phyloP scores from a whole-genome alignment of 108 stramenopile genomes.

The Fistulifera pelliculosa region DNA sequence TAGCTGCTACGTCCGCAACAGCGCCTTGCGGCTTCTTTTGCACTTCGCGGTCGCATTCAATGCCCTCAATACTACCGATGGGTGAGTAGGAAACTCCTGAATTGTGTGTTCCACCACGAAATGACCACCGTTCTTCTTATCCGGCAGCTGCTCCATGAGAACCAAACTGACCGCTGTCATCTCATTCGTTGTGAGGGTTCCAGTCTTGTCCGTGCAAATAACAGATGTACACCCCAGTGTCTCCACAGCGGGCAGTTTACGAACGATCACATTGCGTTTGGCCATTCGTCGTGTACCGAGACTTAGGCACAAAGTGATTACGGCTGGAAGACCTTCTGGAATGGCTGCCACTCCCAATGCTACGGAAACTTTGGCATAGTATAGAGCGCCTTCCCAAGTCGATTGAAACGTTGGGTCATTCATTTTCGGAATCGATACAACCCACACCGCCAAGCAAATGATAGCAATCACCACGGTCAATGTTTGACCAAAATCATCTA shows the following conservation, averaged over 20 bases:
- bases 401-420: slow-evolving; percentile 65
- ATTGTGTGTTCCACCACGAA: slow-evolving; percentile 47
- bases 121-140: slow-evolving; percentile 1
- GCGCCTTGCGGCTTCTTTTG: slow-evolving; percentile 32
- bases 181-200: slow-evolving; percentile 95
- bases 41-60: slow-evolving; percentile 33
- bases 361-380: slow-evolving; percentile 96
- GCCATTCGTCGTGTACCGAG: slow-evolving; percentile 91
- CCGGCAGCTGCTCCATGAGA: slow-evolving; percentile 32
- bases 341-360: slow-evolving; percentile 97
- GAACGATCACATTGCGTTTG: slow-evolving; percentile 77
- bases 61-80: slow-evolving; percentile 55
- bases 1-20: slow-evolving; percentile 58
- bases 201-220: slow-evolving; percentile 98
- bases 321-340: slow-evolving; percentile 97
- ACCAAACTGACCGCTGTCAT: slow-evolving; percentile 92
- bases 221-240: slow-evolving; percentile 93
- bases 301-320: slow-evolving; percentile 93
- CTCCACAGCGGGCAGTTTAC: slow-evolving; percentile 91
- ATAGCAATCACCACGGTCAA: slow-evolving; percentile 88
- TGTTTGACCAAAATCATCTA: slow-evolving; percentile 94
- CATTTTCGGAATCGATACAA: slow-evolving; percentile 84
- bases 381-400: slow-evolving; percentile 73
- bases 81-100: slow-evolving; percentile 76
- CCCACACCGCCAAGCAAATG: slow-evolving; percentile 90